These are phyloP conservation scores for Allium cepa DNA, from an alignment of 106 monocot genomes.

Conservation along the genomic window DNA sequence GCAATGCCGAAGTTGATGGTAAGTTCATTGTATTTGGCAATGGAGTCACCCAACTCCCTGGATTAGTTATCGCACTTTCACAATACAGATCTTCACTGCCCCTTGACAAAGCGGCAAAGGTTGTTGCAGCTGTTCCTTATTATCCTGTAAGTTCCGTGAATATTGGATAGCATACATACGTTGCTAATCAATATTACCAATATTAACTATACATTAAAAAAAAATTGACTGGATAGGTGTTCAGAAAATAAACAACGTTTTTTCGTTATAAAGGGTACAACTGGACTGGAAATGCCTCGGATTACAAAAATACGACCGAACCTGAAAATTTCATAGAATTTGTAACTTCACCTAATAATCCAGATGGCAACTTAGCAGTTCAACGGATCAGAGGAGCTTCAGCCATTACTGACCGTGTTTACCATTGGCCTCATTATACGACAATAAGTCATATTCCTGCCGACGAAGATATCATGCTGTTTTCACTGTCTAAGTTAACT, in stretches of 20 bases:
- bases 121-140: conserved; percentile 55
- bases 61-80: conserved; percentile 55
- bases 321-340: conserved; percentile 44
- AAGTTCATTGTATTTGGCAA: conserved; percentile 50
- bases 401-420: conserved; percentile 57
- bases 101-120: conserved; percentile 23
- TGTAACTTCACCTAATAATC: conserved; percentile 83
- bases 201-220: no score
- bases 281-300: conserved; percentile 44
- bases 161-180: not conserved
- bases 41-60: conserved; percentile 68
- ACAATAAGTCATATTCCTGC: conserved; percentile 39
- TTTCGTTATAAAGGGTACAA: conserved; percentile 35
- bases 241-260: conserved; percentile 31
- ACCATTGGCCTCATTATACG: conserved; percentile 82
- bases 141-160: conserved; percentile 19
- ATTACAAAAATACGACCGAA: conserved; percentile 17
- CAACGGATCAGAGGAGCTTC: conserved; percentile 36
- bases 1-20: conserved; percentile 52
- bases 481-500: conserved; percentile 25
- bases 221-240: conserved; percentile 19
- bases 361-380: conserved; percentile 23
- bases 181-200: no score
- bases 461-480: conserved; percentile 74
- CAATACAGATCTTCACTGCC: not conserved